These are phyloP conservation scores for Samsoniella hepiali DNA, from an alignment of 2,329 filamentous ascomycete genomes.

Conservation along the genomic window DNA sequence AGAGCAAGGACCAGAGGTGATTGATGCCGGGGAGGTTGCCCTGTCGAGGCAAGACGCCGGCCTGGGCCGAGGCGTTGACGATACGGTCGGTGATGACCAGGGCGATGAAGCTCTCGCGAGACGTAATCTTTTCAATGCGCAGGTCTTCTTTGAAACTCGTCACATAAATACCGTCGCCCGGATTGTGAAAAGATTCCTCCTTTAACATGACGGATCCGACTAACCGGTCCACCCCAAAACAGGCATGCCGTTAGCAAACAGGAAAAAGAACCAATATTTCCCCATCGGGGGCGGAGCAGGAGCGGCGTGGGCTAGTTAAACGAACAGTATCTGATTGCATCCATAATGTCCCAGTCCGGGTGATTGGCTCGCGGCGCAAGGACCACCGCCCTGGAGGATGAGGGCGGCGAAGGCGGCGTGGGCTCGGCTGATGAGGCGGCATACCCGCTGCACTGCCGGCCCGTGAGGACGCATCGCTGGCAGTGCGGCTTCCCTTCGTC, in stretches of 20 bases:
- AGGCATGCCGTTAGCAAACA: background rate
- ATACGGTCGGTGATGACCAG: constrained; percentile 13
- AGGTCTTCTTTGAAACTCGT: constrained; percentile 3
- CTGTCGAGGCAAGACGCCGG: constrained; percentile 8
- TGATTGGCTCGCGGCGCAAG: background rate
- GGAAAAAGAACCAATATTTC: background rate
- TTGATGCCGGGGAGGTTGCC: constrained; percentile 10
- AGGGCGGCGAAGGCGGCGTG: background rate
- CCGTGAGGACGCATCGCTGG: constrained; percentile 15
- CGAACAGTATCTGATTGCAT: constrained; percentile 17
- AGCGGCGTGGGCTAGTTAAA: constrained; percentile 8
- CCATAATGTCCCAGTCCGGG: constrained; percentile 14
- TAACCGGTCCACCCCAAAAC: background rate
- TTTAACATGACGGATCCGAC: constrained; percentile 15
- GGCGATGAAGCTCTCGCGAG: constrained; percentile 8
- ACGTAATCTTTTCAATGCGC: constrained; percentile 9
- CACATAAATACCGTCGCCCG: background rate
- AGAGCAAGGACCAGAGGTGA: constrained; percentile 14
- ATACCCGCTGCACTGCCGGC: constrained; percentile 16
- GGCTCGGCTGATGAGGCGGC: background rate
- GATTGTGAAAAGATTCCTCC: constrained; percentile 12
- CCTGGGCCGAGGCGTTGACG: constrained; percentile 13
- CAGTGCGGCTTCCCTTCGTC: constrained; percentile 18
- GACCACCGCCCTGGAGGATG: background rate
- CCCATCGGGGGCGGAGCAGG: no score